phyloP scores from a whole-genome alignment of 768 basidiomycete species.

The Lactifluus hygrophoroides region DNA sequence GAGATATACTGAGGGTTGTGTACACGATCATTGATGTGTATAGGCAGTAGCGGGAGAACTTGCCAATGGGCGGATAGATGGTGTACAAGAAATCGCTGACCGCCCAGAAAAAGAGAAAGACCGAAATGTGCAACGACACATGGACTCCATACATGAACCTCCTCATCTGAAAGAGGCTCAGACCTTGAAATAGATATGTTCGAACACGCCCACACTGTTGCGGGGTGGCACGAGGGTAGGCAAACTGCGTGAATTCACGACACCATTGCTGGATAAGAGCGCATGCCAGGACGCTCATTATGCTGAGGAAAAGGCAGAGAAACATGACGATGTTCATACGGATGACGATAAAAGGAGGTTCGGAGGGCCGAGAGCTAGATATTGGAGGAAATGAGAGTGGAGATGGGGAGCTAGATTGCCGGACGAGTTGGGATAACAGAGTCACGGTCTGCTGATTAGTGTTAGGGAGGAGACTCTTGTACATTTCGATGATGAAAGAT shows the following conservation, averaged over 20 bases:
- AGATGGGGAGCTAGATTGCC: neutral
- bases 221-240: neutral
- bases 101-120: constrained; percentile 13
- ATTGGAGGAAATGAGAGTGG: neutral
- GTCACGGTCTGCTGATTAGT: neutral
- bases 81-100: constrained; percentile 9
- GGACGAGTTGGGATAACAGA: constrained; percentile 1
- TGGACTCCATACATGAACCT: constrained; percentile 6
- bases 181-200: constrained; percentile 2
- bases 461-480: constrained; percentile 10
- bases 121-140: constrained; percentile 4
- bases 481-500: constrained; percentile 19
- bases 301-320: constrained; percentile 10
- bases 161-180: constrained; percentile 1
- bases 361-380: neutral
- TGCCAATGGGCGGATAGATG: neutral
- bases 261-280: constrained; percentile 18
- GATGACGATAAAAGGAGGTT: neutral
- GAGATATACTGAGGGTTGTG: constrained; percentile 4
- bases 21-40: neutral
- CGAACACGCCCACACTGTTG: constrained; percentile 10
- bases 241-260: neutral
- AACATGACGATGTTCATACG: constrained; percentile 13
- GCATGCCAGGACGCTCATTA: constrained; percentile 10
- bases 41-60: neutral